These are phyloP conservation scores for Ceratobasidium papillatum DNA, from an alignment of 1,284 basidiomycete genomes.

Conservation along the genomic window DNA sequence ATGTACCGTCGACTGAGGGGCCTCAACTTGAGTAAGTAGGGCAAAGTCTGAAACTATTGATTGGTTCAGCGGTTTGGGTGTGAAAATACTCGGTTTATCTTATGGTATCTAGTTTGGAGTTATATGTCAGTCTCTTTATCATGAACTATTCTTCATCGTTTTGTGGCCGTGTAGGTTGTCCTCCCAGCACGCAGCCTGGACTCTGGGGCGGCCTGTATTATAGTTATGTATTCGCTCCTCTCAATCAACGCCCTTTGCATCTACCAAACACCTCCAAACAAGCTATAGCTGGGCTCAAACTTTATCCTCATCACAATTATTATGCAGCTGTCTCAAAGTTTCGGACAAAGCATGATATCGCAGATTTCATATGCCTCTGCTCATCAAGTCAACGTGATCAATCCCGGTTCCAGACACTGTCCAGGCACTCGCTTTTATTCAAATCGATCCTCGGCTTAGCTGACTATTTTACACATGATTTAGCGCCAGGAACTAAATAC, in stretches of 20 bases:
- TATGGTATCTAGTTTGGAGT: not conserved
- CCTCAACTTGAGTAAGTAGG: not conserved
- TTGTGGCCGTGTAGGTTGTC: conserved; percentile 7
- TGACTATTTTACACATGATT: too few relatives aligned
- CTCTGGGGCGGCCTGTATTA: conserved; percentile 1
- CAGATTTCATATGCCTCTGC: too few relatives aligned
- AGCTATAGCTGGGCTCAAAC: too few relatives aligned
- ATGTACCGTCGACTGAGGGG: not conserved
- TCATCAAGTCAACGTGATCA: too few relatives aligned
- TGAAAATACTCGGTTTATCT: not conserved
- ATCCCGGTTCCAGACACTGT: too few relatives aligned
- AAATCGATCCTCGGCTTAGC: too few relatives aligned
- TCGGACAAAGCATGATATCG: too few relatives aligned
- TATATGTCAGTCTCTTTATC: not conserved
- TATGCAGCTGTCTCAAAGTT: too few relatives aligned
- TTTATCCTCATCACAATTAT: too few relatives aligned
- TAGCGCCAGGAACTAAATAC: too few relatives aligned
- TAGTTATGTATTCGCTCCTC: not conserved
- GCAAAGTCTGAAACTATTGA: not conserved
- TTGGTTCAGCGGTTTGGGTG: not conserved
- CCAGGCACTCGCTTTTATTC: too few relatives aligned
- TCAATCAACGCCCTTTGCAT: not conserved
- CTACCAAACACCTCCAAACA: not conserved
- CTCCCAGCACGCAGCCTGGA: conserved; percentile 4
- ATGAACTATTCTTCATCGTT: not conserved